Evolutionary conservation across 2,329 filamentous ascomycete species (phyloP), one percentile per base, ranked within the genome.

Genomic region (Gaeumannomyces tritici): DNA sequence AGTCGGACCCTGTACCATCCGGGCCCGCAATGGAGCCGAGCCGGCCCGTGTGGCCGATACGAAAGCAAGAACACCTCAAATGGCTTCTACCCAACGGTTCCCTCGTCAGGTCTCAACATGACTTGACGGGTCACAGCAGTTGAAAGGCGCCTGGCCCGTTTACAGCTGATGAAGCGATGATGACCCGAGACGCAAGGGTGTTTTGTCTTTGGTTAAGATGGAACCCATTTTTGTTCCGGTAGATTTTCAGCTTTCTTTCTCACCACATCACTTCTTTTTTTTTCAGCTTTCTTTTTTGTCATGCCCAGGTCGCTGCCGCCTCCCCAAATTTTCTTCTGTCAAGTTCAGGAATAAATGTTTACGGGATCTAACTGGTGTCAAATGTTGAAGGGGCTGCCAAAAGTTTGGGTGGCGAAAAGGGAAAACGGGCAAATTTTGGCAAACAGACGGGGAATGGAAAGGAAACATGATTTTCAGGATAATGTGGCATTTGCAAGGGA

Each of bases 41-140:
- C 59, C 11, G 59, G 59, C 59, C 75, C 74, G 31, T 80, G 80
- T 64, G 78, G 77, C 21, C 77, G 79, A 12, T 85, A 81, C 65
- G 82, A 85, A 61, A 79, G 79, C 63, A 85, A 83, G 67, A 56
- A 77, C 12, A 78, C 73, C 56, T 83, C 82, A 6, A 73, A 71
- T 27, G 82, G 81, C 18, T 83, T 81, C 65, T 85, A 84, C 64
- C 83, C 83, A 2, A 79, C 77, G 7, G 72, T 79, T 8, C 79
- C 72, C 2, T 61, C 80, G 28, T 77, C 80, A 0, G 77, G 78
- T 31, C 77, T 80, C 70, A 77, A 77, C 66, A 76, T 80, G 70
- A 75, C 74, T 3, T 73, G 57, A 62, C 27, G 33, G 33, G 15
- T 18, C 4, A 18, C n/a, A n/a, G n/a, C n/a, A n/a, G n/a, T n/a